Percentiles rank a stretch among this genome's conserved stretches.
These are phyloP conservation scores for Pisolithus thermaeus DNA, from an alignment of 1,284 basidiomycete species.

Conservation along the genomic window DNA sequence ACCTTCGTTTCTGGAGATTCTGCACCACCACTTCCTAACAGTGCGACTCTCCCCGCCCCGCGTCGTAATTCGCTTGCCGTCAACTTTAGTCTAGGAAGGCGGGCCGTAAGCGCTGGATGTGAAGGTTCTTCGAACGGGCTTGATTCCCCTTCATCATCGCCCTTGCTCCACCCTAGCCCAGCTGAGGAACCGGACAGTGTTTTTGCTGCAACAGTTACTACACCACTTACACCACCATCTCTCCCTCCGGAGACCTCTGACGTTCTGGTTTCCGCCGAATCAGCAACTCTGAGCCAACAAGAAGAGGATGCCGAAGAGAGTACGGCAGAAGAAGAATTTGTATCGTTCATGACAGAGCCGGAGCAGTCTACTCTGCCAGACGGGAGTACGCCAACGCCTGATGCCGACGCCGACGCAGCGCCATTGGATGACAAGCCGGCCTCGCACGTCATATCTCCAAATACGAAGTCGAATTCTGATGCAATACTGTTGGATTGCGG, in stretches of 20 bases:
- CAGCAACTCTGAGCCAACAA: too few relatives aligned
- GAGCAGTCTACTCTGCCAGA: too few relatives aligned
- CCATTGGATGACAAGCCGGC: too few relatives aligned
- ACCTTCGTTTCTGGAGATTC: constrained; percentile 16
- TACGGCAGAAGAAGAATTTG: too few relatives aligned
- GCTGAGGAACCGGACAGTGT: background rate
- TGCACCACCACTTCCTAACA: constrained; percentile 21
- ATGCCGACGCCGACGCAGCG: too few relatives aligned
- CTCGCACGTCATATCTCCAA: too few relatives aligned
- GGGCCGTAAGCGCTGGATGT: constrained; percentile 12
- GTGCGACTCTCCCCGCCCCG: background rate
- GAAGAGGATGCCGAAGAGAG: too few relatives aligned
- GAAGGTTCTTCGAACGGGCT: background rate
- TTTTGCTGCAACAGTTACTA: background rate
- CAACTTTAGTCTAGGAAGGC: constrained; percentile 16
- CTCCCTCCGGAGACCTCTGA: background rate
- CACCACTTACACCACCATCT: background rate
- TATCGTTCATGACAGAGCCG: too few relatives aligned
- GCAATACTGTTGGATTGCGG: background rate
- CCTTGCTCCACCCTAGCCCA: background rate
- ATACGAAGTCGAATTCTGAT: background rate
- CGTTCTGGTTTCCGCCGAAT: background rate
- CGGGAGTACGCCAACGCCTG: too few relatives aligned
- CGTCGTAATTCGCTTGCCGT: constrained; percentile 28
- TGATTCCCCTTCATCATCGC: background rate